Percentiles rank a stretch among this genome's conserved stretches.
These are phyloP conservation scores for Nidula microcarpa DNA, from an alignment of 768 basidiomycete genomes.

Conservation along the genomic window DNA sequence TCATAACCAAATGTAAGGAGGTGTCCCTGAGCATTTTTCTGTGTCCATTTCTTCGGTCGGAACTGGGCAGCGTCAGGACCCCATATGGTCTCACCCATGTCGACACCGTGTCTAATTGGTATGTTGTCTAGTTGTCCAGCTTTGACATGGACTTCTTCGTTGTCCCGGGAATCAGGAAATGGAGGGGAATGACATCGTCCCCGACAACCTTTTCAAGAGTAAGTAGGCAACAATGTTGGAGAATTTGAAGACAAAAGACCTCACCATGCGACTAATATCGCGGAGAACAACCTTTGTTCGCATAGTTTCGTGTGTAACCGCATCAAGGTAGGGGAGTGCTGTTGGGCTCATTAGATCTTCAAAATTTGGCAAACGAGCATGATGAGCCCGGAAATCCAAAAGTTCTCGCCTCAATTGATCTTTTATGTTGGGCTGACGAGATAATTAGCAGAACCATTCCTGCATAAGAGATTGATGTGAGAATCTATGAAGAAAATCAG, in stretches of 20 bases:
- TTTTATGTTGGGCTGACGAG: background rate
- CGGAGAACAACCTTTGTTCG: constrained; percentile 9
- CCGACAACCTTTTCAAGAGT: constrained; percentile 3
- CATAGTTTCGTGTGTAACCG: constrained; percentile 10
- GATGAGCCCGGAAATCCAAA: background rate
- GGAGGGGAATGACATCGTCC: constrained; percentile 12
- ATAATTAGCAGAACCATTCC: background rate
- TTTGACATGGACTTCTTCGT: constrained; percentile 2
- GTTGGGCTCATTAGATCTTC: constrained; percentile 8
- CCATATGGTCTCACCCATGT: constrained; percentile 9
- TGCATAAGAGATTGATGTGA: background rate
- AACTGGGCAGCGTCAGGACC: constrained; percentile 7
- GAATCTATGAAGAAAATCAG: background rate
- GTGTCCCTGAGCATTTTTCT: background rate
- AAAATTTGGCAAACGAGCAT: background rate
- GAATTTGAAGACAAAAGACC: background rate
- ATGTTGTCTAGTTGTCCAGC: constrained; percentile 7
- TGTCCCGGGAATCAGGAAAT: constrained; percentile 3
- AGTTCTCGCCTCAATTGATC: background rate
- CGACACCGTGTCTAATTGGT: constrained; percentile 9
- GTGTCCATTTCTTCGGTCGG: constrained; percentile 2
- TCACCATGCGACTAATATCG: constrained; percentile 7
- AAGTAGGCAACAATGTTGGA: background rate
- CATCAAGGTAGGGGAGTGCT: constrained; percentile 13
- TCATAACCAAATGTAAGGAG: background rate